phyloP scores from a whole-genome alignment of 2,329 filamentous ascomycete genomes.

The Fusarium lyarnte region DNA sequence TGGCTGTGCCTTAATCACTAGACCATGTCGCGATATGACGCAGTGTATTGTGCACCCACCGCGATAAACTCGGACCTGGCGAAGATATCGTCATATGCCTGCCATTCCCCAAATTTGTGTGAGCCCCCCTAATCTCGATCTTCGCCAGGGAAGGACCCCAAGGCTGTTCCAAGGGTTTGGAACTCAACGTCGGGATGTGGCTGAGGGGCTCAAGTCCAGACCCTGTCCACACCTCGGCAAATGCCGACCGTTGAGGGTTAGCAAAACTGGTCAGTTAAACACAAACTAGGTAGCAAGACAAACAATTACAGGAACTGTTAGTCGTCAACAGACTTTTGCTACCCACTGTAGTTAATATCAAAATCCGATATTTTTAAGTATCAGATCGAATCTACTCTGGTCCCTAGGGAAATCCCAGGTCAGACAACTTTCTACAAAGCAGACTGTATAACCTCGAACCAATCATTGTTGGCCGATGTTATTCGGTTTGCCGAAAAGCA shows the following conservation, averaged over 20 bases:
- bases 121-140: constrained; percentile 29
- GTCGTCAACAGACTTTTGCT: not conserved
- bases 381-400: not conserved
- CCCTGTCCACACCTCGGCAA: constrained; percentile 27
- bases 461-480: not conserved
- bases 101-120: constrained; percentile 12
- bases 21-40: constrained; percentile 1
- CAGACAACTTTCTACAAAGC: not conserved
- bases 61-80: not conserved
- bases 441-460: not conserved
- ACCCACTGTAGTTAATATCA: not conserved
- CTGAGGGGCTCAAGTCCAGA: constrained; percentile 36
- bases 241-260: constrained; percentile 32
- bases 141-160: constrained; percentile 7
- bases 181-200: constrained; percentile 26
- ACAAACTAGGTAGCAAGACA: not conserved
- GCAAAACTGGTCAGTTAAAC: not conserved
- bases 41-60: not conserved
- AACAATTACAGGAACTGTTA: not conserved
- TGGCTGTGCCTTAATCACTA: not conserved
- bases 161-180: constrained; percentile 29
- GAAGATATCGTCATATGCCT: constrained; percentile 13
- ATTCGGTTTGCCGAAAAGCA: not conserved
- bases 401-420: not conserved
- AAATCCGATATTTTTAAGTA: not conserved